Base-by-base conservation (phyloP, 73 alveolate genomes). In the Paramecium bursaria region DNA sequence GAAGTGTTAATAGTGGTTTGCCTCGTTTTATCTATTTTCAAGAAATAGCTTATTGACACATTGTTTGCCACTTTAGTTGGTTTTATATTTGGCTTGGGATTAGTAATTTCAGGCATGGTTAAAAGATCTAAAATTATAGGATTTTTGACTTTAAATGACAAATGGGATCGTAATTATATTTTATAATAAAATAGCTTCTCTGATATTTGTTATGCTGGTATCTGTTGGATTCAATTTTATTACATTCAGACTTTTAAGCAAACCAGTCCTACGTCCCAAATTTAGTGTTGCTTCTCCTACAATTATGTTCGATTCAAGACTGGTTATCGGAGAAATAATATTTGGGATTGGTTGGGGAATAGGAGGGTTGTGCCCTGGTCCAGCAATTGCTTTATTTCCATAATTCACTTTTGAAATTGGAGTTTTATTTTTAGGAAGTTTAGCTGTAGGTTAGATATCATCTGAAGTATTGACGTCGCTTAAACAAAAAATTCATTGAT, bases 321-420 rank as follows among this genome's bases (percentile, higher is more conserved):
- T 97, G 50, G 55, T 95, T 30, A 46, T 86, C 2, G 99, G 99
- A 9, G 88, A 98, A 0, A 94, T 93, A 3, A 77, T 95, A 2
- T 97, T 97, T 91, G 99, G 99, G 48, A 51, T 96, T 44, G 99
- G 99, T 17, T 96, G 99, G 99, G 99, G 99, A 17, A 17, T 97
- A 13, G 88, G 95, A 35, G 99, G 99, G 14, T 75, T 97, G 19
- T 96, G 99, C 53, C 99, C 99, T 19, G 99, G 99, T 5, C 98
- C 99, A 11, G 99, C 97, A 9, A 76, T 96, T 88, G 88, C 93
- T 7, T 50, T 79, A 33, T 50, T 79, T 31, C 85, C 89, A 17
- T 25, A 53, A 23, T 79, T 79, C 55, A 79, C 85, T 39, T 27
- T 73, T 19, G 29, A 79, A 39, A 55, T 79, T 15, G 76, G 74